Base-by-base conservation (phyloP, 768 basidiomycete species). In the Auriscalpium orientale region DNA sequence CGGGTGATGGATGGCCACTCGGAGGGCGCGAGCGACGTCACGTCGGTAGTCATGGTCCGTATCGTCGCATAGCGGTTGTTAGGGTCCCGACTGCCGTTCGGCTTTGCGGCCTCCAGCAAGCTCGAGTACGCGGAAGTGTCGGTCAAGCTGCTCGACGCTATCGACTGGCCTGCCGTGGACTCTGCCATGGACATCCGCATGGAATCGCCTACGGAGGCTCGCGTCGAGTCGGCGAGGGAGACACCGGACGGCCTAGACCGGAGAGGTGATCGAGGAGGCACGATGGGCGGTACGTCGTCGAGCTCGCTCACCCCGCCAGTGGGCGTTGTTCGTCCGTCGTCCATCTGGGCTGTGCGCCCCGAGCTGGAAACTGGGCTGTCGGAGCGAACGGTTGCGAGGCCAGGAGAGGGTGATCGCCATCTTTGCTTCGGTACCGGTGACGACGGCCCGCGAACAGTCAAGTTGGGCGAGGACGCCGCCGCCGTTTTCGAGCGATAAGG, bases 31-130 rank as follows among this genome's bases (percentile, higher is more conserved):
- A 79, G 68, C 40, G 86, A 88, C 18, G 89, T 92, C 57, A 85
- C 76, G 60, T 91, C 89, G 34, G 91, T 92, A 35, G 84, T 89
- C 57, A 85, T 74, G n/a, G 90, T 91, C 64, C 87, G 77, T 58
- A 91, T 82, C 11, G 90, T 92, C 44, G 83, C 87, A 68, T 82
- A 91, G 66, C 81, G 85, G 65, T 80, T 84, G 59, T 74, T 73
- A 45, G 70, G 73, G 53, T 51, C 61, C 52, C 46, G 44, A 34
- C 69, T 70, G 37, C 75, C 72, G 50, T 70, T 74, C 53, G 70
- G 73, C 53, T 62, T 49, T 43, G 56, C 61, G 51, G 57, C 53
- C 43, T 87, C 85, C 53, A 87, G 72, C 56, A 87, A 70, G 59
- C 85, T 87, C 51, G 87, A 87, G 65, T 81, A 76, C n/a, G 65